phyloP scores from a whole-genome alignment of 768 basidiomycete genomes.

The Hemileccinum rubropunctum region DNA sequence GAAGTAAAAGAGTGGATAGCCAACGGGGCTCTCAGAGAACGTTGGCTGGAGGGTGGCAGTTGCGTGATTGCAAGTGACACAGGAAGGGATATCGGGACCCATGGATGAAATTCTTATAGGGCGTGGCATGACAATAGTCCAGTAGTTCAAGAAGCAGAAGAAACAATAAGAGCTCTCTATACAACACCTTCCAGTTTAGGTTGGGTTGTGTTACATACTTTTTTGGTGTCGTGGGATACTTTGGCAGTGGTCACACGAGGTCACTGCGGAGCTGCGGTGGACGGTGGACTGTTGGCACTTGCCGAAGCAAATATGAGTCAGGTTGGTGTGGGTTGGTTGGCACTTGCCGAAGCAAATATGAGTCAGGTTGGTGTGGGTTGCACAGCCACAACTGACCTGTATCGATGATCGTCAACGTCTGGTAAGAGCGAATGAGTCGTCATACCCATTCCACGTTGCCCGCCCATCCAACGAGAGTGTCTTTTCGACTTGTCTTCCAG shows the following conservation, averaged over 20 bases:
- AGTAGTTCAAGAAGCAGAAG: background rate
- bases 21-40: slow-evolving; percentile 22
- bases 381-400: background rate
- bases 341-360: background rate
- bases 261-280: background rate
- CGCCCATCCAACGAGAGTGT: background rate
- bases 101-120: slow-evolving; percentile 19
- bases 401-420: background rate
- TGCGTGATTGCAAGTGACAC: background rate
- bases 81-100: no score
- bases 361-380: background rate
- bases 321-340: background rate
- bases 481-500: no score
- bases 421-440: slow-evolving; percentile 8
- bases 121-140: slow-evolving; percentile 11
- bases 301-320: background rate
- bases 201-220: background rate
- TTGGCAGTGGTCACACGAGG: no score
- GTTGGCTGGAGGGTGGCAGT: slow-evolving; percentile 5
- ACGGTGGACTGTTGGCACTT: no score
- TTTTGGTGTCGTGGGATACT: no score
- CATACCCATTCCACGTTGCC: slow-evolving; percentile 2
- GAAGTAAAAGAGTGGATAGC: slow-evolving; percentile 26
- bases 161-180: slow-evolving; percentile 15
- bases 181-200: slow-evolving; percentile 26